Conservation (phyloP, 148 eudicot genomes). For the Cornus suecica region DNA sequence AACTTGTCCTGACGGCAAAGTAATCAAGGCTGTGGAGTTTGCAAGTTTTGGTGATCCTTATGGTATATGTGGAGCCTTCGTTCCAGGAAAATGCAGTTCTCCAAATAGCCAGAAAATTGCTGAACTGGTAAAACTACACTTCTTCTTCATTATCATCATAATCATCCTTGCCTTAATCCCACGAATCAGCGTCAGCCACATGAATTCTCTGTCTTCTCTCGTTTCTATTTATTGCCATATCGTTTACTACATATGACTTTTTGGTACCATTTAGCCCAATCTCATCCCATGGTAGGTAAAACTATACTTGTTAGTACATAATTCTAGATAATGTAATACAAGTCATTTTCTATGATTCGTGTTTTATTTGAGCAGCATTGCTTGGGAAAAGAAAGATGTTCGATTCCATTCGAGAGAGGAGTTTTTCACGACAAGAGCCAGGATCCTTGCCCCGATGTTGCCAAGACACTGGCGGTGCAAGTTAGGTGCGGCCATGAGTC, state of each 20-base stretch:
- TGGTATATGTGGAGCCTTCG: constrained; percentile 61
- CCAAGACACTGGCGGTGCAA: constrained; percentile 64
- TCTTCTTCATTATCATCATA: too few relatives aligned
- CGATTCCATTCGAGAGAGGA: constrained; percentile 45
- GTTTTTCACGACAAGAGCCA: constrained; percentile 27
- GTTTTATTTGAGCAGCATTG: constrained; percentile 35
- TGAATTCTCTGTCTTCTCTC: too few relatives aligned
- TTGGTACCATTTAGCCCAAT: too few relatives aligned
- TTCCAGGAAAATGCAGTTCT: constrained; percentile 39
- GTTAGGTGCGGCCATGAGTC: constrained; percentile 34
- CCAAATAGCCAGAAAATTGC: constrained; percentile 35
- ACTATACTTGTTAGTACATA: too few relatives aligned
- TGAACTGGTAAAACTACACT: constrained; percentile 17
- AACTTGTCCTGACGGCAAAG: constrained; percentile 43
- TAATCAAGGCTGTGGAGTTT: constrained; percentile 46
- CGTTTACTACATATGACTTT: too few relatives aligned
- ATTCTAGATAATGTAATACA: too few relatives aligned
- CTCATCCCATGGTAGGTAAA: too few relatives aligned
- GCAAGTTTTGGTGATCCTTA: constrained; percentile 67
- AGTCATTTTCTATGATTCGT: too few relatives aligned
- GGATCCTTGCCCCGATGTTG: constrained; percentile 36
- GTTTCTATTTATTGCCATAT: too few relatives aligned
- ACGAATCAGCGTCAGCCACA: too few relatives aligned
- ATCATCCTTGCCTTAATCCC: too few relatives aligned
- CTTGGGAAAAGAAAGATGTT: constrained; percentile 51